These are phyloP conservation scores for Tolypocladium ophioglossoides DNA, from an alignment of 2,329 filamentous ascomycete species.

Conservation along the genomic window DNA sequence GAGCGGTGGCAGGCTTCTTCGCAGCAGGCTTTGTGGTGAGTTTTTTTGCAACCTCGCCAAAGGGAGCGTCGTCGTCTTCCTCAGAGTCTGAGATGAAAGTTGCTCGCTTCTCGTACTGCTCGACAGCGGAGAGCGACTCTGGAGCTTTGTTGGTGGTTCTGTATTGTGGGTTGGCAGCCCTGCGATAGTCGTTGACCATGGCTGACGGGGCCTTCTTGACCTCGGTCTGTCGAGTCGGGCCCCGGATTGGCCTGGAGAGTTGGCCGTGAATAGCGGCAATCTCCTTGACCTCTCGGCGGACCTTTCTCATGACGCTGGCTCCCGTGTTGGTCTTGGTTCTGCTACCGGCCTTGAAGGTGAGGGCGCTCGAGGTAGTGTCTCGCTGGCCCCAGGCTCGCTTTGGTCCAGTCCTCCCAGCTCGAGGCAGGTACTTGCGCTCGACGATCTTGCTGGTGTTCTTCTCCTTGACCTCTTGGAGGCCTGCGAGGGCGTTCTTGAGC, in stretches of 20 bases:
- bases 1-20: background rate
- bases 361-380: slow-evolving; percentile 17
- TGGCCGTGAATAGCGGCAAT: slow-evolving; percentile 37
- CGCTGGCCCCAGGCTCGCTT: slow-evolving; percentile 17
- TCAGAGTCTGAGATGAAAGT: slow-evolving; percentile 31
- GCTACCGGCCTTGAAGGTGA: slow-evolving; percentile 36
- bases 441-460: slow-evolving; percentile 48
- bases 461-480: slow-evolving; percentile 46
- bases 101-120: slow-evolving; percentile 22
- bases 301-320: slow-evolving; percentile 44
- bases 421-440: slow-evolving; percentile 35
- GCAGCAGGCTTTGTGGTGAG: background rate
- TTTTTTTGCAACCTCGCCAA: slow-evolving; percentile 16
- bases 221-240: slow-evolving; percentile 22
- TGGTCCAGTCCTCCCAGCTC: slow-evolving; percentile 22
- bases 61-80: slow-evolving; percentile 14
- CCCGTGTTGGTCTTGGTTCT: slow-evolving; percentile 41
- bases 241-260: slow-evolving; percentile 23
- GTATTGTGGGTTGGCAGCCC: slow-evolving; percentile 27
- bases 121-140: slow-evolving; percentile 11
- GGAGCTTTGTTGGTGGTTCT: slow-evolving; percentile 13
- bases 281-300: slow-evolving; percentile 44
- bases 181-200: slow-evolving; percentile 43
- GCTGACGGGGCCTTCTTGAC: slow-evolving; percentile 39
- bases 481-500: slow-evolving; percentile 46